Evolutionary conservation across 768 basidiomycete species (phyloP).

Genomic region (Chalciporus piperatus): DNA sequence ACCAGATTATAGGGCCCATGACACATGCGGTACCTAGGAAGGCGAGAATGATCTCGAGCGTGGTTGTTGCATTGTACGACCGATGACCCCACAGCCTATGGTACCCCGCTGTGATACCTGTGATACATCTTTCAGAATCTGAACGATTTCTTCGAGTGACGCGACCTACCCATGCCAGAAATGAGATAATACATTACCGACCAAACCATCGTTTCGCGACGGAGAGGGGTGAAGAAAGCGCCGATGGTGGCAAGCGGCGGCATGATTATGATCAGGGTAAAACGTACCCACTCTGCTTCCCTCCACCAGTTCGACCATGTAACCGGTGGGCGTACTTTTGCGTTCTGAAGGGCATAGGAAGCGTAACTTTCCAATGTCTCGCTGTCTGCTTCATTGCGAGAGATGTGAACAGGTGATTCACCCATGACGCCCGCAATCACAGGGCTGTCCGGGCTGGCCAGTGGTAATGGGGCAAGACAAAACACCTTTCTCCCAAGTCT

Average conservation of each 20-base stretch:
- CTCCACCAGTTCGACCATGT: conserved; percentile 50
- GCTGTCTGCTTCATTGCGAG: conserved; percentile 27
- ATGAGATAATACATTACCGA: not conserved
- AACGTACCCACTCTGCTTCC: conserved; percentile 70
- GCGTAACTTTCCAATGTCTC: conserved; percentile 73
- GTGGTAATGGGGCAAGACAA: too few species aligned
- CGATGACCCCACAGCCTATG: conserved; percentile 98
- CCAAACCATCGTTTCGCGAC: not conserved
- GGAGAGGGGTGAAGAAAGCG: conserved; percentile 31
- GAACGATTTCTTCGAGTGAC: conserved; percentile 5
- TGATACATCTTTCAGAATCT: conserved; percentile 27
- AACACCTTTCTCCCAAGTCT: too few species aligned
- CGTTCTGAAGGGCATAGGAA: conserved; percentile 57
- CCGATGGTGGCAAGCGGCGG: conserved; percentile 72
- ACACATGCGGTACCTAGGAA: conserved; percentile 88
- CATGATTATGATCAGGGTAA: conserved; percentile 63
- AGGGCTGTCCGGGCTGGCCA: not conserved
- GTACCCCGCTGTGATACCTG: conserved; percentile 90
- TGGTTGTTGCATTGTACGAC: conserved; percentile 85
- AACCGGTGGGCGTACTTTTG: conserved; percentile 61
- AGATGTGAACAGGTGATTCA: not conserved
- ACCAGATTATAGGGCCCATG: conserved; percentile 98
- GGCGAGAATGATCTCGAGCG: conserved; percentile 83
- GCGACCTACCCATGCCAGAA: not conserved
- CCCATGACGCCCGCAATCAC: not conserved